Evolutionary conservation across 345 rosid species (phyloP).

Genomic region (Adansonia digitata): DNA sequence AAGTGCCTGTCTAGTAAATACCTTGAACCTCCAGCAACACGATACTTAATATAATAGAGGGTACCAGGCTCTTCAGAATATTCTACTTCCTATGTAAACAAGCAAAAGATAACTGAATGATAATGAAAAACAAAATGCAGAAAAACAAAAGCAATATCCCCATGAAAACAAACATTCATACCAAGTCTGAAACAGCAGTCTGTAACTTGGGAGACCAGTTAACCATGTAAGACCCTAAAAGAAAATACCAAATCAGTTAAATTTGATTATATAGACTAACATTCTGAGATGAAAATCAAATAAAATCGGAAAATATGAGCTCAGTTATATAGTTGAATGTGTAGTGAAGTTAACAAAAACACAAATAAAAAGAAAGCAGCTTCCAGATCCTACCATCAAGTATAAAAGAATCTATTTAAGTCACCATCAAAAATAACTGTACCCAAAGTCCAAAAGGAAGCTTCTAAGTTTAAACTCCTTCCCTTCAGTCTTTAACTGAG

Average conservation of each 20-base stretch:
- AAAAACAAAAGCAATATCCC: constrained; percentile 7
- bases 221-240: constrained; percentile 94
- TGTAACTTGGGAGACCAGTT: constrained; percentile 98
- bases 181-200: constrained; percentile 99
- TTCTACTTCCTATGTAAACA: constrained; percentile 76
- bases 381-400: not conserved
- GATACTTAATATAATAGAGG: constrained; percentile 85
- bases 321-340: not conserved
- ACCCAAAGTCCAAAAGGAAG: not conserved
- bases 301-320: not conserved
- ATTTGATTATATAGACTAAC: not conserved
- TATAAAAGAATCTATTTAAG: not conserved
- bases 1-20: constrained; percentile 14
- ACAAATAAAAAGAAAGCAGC: not conserved
- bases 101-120: not conserved
- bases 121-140: constrained; percentile 1
- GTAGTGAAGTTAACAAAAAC: not conserved
- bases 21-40: constrained; percentile 93
- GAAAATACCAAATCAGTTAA: constrained; percentile 11
- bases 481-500: not conserved
- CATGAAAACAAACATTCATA: constrained; percentile 34
- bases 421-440: not conserved
- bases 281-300: not conserved
- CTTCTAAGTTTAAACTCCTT: not conserved
- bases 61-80: constrained; percentile 92